Evolutionary conservation across 2,329 filamentous ascomycete species (phyloP), one percentile per base, ranked within the genome.

Genomic region (Gliomastix tumulicola): DNA sequence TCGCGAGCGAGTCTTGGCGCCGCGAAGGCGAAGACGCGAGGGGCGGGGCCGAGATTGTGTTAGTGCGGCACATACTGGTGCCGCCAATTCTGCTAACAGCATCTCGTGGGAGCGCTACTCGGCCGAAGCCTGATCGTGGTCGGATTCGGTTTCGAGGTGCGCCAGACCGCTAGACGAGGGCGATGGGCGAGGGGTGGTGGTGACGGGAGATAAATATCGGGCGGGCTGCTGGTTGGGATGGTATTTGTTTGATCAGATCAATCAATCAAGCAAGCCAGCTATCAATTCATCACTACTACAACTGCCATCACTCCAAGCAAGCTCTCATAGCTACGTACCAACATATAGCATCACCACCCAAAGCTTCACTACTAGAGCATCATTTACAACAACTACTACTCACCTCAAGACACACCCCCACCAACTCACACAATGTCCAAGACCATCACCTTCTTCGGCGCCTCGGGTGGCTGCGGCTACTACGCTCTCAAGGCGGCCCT

Each of bases 391-490:
- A 28, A 12, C 25, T 13, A 15, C 4, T 28, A 28, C 25, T 15
- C 25, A 28, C n/a, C n/a, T n/a, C n/a, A n/a, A n/a, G n/a, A n/a
- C n/a, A 25, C n/a, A 22, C 18, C 21, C 30, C 35, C 16, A 36
- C 35, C 32, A 18, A 34, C n/a, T 32, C 20, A 28, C 22, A 31
- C 7, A n/a, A 38, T 38, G 39, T 12, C 22, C 34, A 34, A 38
- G 33, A 31, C 40, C 16, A 41, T 41, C 35, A n/a, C 31, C 11
- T 33, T 67, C 49, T 57, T 68, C 44, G 66, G 66, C 41, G 59
- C 63, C 41, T 67, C 64, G 5, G 58, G 54, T 31, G 66, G 65
- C 37, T 60, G 54, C 41, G 61, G 60, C 31, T 54, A 63, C 42
- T 45, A 55, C 13, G 50, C 57, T 17, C 62, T 69, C 40, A 52